These are phyloP conservation scores for Zymoseptoria ardabiliae DNA, from an alignment of 2,329 filamentous ascomycete genomes.

Conservation along the genomic window DNA sequence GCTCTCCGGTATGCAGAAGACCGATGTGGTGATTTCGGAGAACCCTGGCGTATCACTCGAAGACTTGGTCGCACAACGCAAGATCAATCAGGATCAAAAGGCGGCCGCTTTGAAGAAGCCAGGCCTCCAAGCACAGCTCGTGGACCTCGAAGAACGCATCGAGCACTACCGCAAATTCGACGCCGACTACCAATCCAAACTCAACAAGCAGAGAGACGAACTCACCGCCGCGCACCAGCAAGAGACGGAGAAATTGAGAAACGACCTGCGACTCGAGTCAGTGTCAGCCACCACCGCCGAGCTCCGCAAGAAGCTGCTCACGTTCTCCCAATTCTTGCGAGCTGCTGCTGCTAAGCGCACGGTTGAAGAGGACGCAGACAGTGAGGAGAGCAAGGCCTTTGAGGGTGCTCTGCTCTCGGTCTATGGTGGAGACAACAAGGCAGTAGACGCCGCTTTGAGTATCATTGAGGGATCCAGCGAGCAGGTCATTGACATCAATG, in stretches of 20 bases:
- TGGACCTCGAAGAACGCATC: slow-evolving; percentile 66
- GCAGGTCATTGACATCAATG: slow-evolving; percentile 56
- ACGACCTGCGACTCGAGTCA: slow-evolving; percentile 50
- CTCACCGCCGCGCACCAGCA: slow-evolving; percentile 49
- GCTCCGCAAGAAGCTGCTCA: slow-evolving; percentile 56
- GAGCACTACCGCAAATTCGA: slow-evolving; percentile 68
- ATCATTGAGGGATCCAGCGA: slow-evolving; percentile 67
- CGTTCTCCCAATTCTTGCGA: slow-evolving; percentile 71
- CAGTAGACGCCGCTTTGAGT: slow-evolving; percentile 68
- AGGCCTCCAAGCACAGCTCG: slow-evolving; percentile 58
- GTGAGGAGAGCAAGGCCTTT: slow-evolving; percentile 71
- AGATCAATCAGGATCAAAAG: slow-evolving; percentile 77
- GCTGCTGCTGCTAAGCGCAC: slow-evolving; percentile 68
- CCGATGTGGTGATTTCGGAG: slow-evolving; percentile 61
- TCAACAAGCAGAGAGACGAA: slow-evolving; percentile 50
- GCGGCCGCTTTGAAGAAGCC: slow-evolving; percentile 72
- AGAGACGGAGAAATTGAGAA: slow-evolving; percentile 49
- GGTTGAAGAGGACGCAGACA: slow-evolving; percentile 57
- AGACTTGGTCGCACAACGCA: slow-evolving; percentile 60
- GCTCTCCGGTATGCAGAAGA: slow-evolving; percentile 69
- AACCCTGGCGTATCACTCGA: slow-evolving; percentile 65
- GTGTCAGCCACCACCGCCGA: slow-evolving; percentile 40
- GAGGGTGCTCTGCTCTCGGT: slow-evolving; percentile 73
- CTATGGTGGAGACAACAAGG: slow-evolving; percentile 68
- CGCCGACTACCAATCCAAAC: slow-evolving; percentile 58